Base-by-base conservation (phyloP, 495 filamentous ascomycete species). In the Achaetomiella virescens region DNA sequence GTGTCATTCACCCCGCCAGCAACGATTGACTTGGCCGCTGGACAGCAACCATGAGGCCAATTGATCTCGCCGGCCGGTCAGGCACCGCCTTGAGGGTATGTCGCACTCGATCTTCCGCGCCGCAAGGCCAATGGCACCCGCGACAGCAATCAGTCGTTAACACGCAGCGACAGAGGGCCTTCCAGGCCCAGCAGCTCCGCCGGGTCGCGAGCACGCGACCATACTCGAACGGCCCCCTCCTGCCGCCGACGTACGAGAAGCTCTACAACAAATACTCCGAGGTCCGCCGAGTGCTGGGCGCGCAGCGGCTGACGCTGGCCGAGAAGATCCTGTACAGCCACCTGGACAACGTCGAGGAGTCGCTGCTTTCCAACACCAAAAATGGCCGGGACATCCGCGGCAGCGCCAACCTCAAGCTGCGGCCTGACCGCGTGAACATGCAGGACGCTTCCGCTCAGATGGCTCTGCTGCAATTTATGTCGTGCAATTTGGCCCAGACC, bases 261-360 rank as follows among this genome's bases (percentile, higher is more conserved):
- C 66, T 78, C 43, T 68, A 71, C 60, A 64, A 64, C 60, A 76
- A 77, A 52, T 78, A 78, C 64, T 60, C 69, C 17, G 72, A 75
- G 55, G 90, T 95, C 22, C 87, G 89, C 20, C 78, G 80, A 25
- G 79, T 95, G 7, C 78, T 95, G 29, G 86, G 87, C 4, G 69
- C 74, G 9, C 82, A 85, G 40, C 76, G 78, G 20, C 81, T 98
- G 35, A 96, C 93, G 3, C 79, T 97, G 35, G 90, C 93, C 44
- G 93, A 98, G 73, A 98, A 98, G 78, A 96, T 97, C 58, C 80
- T 98, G 37, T 98, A 97, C 77, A 90, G 93, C 61, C 93, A 98
- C 78, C 75, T 98, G 48, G 84, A 89, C 68, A 88, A 88, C 66
- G 81, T 83, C 6, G 88, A 92, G 68, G 93, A 96, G 62, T 88